A percentile compares a stretch with the other conserved stretches of the same genome.
phyloP scores from a whole-genome alignment of 805 yeast genomes.

The Lipomyces yamanashiensis region DNA sequence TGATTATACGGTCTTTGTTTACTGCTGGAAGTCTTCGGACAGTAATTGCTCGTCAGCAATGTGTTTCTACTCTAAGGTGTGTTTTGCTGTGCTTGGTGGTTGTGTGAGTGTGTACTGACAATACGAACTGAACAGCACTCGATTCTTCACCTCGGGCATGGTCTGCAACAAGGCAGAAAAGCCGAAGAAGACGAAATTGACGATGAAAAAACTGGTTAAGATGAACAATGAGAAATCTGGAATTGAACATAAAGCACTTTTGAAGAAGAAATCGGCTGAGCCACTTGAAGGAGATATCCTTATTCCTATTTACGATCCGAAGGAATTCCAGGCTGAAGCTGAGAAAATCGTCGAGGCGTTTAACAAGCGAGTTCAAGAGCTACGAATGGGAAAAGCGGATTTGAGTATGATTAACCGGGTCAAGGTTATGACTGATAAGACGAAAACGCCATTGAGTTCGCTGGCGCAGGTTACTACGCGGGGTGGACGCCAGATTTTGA shows the following conservation, averaged over 20 bases:
- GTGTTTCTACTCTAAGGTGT: no score
- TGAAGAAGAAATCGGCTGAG: conserved; percentile 17
- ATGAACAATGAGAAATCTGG: not conserved
- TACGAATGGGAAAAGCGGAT: conserved; percentile 71
- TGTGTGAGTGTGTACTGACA: no score
- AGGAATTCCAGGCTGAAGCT: conserved; percentile 52
- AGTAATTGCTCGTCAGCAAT: no score
- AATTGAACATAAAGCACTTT: not conserved
- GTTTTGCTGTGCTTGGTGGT: no score
- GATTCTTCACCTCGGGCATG: not conserved
- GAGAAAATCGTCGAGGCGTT: conserved; percentile 57
- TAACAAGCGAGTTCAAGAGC: conserved; percentile 60
- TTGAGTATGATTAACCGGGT: conserved; percentile 69
- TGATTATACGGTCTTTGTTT: not conserved
- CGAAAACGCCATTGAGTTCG: conserved; percentile 42
- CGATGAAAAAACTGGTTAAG: no score
- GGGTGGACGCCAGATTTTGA: conserved; percentile 65
- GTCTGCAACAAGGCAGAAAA: not conserved
- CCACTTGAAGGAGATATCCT: not conserved
- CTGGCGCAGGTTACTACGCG: conserved; percentile 73
- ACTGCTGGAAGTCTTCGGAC: no score
- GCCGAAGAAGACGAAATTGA: no score
- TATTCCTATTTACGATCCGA: conserved; percentile 40
- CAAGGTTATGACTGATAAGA: conserved; percentile 44
- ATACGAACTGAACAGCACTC: no score